Evolutionary conservation across 2,329 filamentous ascomycete genomes (phyloP), one percentile per base, ranked within the genome.

Genomic region (Aspergillus niger): DNA sequence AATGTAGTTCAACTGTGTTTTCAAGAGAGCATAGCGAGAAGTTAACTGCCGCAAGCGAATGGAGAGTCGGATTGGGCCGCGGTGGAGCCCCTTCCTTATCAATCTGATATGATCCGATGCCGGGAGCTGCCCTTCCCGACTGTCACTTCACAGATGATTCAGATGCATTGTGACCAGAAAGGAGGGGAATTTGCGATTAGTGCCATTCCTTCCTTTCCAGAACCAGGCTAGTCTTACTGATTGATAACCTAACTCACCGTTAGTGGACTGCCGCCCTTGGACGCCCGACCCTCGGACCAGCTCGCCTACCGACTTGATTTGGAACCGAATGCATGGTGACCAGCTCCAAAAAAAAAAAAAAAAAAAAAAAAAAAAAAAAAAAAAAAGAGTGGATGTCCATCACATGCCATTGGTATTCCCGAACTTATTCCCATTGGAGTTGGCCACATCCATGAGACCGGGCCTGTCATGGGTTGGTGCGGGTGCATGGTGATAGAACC

Each of bases 61-160:
- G 32, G 32, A 20, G 8, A 24, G 8, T 22, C 11, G 4, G 20
- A 44, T 15, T 44, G 20, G 5, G 24, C 26, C 26, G 26, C 8
- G 26, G 24, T 13, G 36, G 52, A 44, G 36, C 53, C 26, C 5
- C 17, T 43, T 44, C 20, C 53, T 55, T 47, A 55, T 55, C 53
- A 47, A 55, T 55, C 53, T 44, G 39, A 55, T 47, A 55, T 55
- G 39, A 55, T 55, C 41, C 44, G 53, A 55, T 47, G 53, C 8
- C 53, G 53, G 53, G 39, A 50, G 17, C 36, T 55, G 15, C 53
- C 53, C 43, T 28, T 55, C 26, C 53, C 53, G 53, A 41, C 22
- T 55, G 53, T 24, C 20, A 41, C 24, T 30, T 15, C 32, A 13
- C 32, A 1, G 32, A 8, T 54, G 51, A n/a, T 41, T n/a, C 38